Conservation (phyloP, 176 grass and related monocot genomes). For the Hyparrhenia diplandra region DNA sequence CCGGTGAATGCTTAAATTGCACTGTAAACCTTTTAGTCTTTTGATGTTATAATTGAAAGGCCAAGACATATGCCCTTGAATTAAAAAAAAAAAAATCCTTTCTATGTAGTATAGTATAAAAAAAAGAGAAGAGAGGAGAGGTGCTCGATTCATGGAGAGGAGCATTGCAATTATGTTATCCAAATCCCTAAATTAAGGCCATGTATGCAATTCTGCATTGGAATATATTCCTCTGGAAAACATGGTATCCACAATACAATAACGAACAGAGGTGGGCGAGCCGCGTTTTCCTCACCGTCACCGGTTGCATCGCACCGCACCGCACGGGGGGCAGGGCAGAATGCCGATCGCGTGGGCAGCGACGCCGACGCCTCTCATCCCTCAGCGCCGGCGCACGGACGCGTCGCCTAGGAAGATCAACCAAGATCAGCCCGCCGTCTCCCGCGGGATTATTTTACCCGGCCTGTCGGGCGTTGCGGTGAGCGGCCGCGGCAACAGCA, state of each 20-base stretch:
- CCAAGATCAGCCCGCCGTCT: background rate
- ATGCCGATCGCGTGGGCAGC: background rate
- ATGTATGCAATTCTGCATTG: background rate
- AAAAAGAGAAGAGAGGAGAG: background rate
- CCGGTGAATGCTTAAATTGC: too few relatives aligned
- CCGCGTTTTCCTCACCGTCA: background rate
- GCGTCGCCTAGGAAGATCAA: background rate
- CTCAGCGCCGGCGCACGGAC: background rate
- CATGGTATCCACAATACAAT: background rate
- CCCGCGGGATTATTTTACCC: slow-evolving; percentile 5
- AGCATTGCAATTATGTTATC: background rate
- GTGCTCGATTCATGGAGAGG: background rate
- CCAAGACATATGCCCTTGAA: background rate
- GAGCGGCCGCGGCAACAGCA: background rate
- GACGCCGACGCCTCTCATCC: slow-evolving; percentile 1
- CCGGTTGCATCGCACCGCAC: too few relatives aligned
- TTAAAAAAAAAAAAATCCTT: background rate
- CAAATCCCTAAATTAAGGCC: background rate
- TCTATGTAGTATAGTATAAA: fast-evolving
- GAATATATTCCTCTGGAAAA: background rate
- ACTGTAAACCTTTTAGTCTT: too few relatives aligned
- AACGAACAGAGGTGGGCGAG: too few relatives aligned
- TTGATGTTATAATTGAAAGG: too few relatives aligned
- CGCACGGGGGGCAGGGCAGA: background rate
- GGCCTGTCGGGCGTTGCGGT: slow-evolving; percentile 38